Conservation (phyloP, 2,329 filamentous ascomycete species). For the Hypoxylon sp. region DNA sequence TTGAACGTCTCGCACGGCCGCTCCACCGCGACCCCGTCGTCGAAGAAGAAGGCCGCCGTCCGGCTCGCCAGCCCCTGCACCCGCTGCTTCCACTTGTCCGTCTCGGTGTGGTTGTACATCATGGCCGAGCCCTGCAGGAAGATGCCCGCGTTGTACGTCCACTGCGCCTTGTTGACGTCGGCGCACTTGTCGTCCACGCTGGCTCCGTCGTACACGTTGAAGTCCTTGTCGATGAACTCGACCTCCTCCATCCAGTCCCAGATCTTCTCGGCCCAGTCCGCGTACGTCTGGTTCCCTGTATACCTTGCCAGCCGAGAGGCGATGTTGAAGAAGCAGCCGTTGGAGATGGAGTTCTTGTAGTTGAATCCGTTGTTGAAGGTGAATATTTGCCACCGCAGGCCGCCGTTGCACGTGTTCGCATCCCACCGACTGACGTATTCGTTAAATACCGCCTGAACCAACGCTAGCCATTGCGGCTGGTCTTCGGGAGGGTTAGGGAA, state of each 20-base stretch:
- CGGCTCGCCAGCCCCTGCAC: slow-evolving; percentile 64
- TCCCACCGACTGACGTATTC: slow-evolving; percentile 78
- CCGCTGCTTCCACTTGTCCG: slow-evolving; percentile 63
- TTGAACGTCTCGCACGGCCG: slow-evolving; percentile 68
- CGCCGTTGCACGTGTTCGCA: slow-evolving; percentile 69
- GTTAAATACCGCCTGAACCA: slow-evolving; percentile 83
- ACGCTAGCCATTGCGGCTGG: slow-evolving; percentile 77
- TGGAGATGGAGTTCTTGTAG: slow-evolving; percentile 74
- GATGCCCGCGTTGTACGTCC: slow-evolving; percentile 75
- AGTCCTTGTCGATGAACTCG: slow-evolving; percentile 64
- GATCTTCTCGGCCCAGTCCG: slow-evolving; percentile 74
- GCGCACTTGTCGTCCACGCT: slow-evolving; percentile 56
- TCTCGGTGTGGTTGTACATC: slow-evolving; percentile 68
- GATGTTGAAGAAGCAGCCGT: slow-evolving; percentile 74
- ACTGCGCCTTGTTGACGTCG: slow-evolving; percentile 65
- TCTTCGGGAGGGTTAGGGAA: slow-evolving; percentile 72
- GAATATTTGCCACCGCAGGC: slow-evolving; percentile 87
- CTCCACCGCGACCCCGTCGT: slow-evolving; percentile 67
- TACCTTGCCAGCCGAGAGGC: slow-evolving; percentile 77
- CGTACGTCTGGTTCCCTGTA: slow-evolving; percentile 81
- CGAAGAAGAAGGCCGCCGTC: slow-evolving; percentile 62
- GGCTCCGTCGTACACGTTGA: slow-evolving; percentile 65
- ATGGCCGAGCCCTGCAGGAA: slow-evolving; percentile 68
- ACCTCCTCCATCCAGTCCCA: slow-evolving; percentile 70
- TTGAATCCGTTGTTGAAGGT: slow-evolving; percentile 75